Conservation (phyloP, 352 stramenopile species). For the Pythium chondricola region DNA sequence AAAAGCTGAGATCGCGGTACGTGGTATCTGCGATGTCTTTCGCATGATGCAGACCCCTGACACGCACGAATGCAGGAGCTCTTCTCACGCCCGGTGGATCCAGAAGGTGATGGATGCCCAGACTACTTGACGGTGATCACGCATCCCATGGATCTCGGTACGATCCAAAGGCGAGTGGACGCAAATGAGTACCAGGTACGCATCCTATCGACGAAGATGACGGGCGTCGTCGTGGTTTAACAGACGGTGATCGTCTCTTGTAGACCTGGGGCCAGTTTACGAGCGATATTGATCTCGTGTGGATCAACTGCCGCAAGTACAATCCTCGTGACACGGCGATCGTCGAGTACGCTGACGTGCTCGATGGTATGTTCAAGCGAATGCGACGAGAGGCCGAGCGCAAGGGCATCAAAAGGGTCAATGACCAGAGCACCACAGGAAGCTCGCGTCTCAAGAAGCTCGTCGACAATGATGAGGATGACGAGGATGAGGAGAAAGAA, state of each 20-base stretch:
- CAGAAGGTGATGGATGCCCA: conserved; percentile 71
- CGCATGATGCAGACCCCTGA: neutral
- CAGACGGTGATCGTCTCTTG: too few relatives aligned
- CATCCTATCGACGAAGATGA: too few relatives aligned
- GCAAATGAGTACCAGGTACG: too few relatives aligned
- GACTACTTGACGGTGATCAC: conserved; percentile 81
- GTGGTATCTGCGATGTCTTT: neutral
- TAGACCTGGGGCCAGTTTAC: conserved; percentile 79
- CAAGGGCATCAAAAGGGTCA: conserved; percentile 43
- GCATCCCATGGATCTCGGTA: conserved; percentile 83
- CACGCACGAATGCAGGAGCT: conserved; percentile 69
- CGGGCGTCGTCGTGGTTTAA: too few relatives aligned
- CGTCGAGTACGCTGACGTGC: conserved; percentile 63
- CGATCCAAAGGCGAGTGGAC: conserved; percentile 60
- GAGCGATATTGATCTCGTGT: conserved; percentile 71
- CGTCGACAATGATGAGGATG: neutral
- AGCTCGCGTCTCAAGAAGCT: neutral
- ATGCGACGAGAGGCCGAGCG: conserved; percentile 58
- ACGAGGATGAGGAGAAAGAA: conserved; percentile 37
- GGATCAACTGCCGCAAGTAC: conserved; percentile 79
- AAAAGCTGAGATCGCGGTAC: conserved; percentile 69
- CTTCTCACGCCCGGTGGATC: conserved; percentile 81
- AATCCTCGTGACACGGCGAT: conserved; percentile 74
- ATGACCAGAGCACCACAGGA: neutral
- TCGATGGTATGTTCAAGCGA: conserved; percentile 55